These are phyloP conservation scores for Xanthoparmelia taractica DNA, from an alignment of 495 filamentous ascomycete species.

Conservation along the genomic window DNA sequence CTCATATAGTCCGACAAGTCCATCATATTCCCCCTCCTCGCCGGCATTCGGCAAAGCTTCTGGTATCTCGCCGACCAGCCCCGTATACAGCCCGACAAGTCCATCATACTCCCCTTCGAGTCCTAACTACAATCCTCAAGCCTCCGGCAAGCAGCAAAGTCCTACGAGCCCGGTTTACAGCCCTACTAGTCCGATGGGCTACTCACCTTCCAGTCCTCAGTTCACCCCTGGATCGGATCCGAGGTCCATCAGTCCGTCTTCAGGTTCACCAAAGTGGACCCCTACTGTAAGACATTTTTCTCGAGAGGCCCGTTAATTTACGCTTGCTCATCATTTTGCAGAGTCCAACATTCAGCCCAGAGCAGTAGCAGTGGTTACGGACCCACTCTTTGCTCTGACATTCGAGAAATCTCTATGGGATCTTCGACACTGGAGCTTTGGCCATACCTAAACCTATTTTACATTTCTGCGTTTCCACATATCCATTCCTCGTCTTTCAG, in stretches of 20 bases:
- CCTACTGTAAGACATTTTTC: conserved; percentile 2
- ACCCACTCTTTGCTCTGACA: not conserved
- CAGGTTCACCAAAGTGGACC: conserved; percentile 14
- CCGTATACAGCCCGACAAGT: conserved; percentile 50
- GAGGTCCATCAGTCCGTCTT: conserved; percentile 7
- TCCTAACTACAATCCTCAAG: conserved; percentile 28
- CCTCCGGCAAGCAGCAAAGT: conserved; percentile 41
- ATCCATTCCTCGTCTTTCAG: not conserved
- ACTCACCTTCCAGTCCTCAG: conserved; percentile 19
- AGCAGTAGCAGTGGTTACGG: conserved; percentile 2
- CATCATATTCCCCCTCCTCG: conserved; percentile 55
- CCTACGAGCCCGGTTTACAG: conserved; percentile 42
- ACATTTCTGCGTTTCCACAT: conserved; percentile 2
- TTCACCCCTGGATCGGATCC: conserved; percentile 21
- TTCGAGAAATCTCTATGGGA: too few relatives aligned
- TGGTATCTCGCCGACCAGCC: conserved; percentile 47
- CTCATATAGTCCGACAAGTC: conserved; percentile 48
- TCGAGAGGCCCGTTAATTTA: not conserved
- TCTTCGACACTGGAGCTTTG: not conserved
- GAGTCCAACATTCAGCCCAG: conserved; percentile 15
- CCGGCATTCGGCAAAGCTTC: conserved; percentile 58
- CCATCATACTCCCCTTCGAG: conserved; percentile 33
- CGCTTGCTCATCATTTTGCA: not conserved
- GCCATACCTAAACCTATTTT: not conserved
- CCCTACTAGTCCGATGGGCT: conserved; percentile 39